Evolutionary conservation across 345 rosid species (phyloP).

Genomic region (Moricandia moricandioides): DNA sequence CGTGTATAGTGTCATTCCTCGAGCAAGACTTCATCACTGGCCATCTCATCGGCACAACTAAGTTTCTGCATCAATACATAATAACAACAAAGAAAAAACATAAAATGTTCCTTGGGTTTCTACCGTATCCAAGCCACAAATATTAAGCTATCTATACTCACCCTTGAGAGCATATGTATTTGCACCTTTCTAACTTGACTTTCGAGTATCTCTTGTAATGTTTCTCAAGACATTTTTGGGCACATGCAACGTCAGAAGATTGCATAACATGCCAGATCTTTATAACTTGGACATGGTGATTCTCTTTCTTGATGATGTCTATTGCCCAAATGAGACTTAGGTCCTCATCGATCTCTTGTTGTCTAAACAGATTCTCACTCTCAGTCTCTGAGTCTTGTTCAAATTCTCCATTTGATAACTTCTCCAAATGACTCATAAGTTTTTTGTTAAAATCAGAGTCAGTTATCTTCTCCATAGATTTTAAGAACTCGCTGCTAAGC

Average conservation of each 20-base stretch:
- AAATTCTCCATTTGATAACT: conserved; percentile 41
- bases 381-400: conserved; percentile 46
- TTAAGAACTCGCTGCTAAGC: conserved; percentile 32
- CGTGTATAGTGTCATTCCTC: conserved; percentile 1
- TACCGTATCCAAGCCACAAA: too few species aligned
- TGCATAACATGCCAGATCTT: conserved; percentile 43
- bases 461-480: conserved; percentile 19
- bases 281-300: conserved; percentile 34
- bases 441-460: conserved; percentile 17
- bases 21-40: background rate
- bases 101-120: conserved; percentile 1
- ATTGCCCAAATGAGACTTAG: conserved; percentile 41
- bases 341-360: background rate
- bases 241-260: conserved; percentile 19
- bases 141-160: conserved; percentile 15
- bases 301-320: conserved; percentile 29
- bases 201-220: conserved; percentile 24
- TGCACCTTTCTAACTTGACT: conserved; percentile 28
- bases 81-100: background rate
- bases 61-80: conserved; percentile 18
- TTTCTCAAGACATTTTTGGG: conserved; percentile 11
- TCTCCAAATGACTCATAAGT: conserved; percentile 14
- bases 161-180: conserved; percentile 24
- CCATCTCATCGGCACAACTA: conserved; percentile 38
- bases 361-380: background rate